A percentile compares a stretch with the other conserved stretches of the same genome.
These are phyloP conservation scores for Rhynchosporium graminicola DNA, from an alignment of 2,329 filamentous ascomycete species.

Conservation along the genomic window DNA sequence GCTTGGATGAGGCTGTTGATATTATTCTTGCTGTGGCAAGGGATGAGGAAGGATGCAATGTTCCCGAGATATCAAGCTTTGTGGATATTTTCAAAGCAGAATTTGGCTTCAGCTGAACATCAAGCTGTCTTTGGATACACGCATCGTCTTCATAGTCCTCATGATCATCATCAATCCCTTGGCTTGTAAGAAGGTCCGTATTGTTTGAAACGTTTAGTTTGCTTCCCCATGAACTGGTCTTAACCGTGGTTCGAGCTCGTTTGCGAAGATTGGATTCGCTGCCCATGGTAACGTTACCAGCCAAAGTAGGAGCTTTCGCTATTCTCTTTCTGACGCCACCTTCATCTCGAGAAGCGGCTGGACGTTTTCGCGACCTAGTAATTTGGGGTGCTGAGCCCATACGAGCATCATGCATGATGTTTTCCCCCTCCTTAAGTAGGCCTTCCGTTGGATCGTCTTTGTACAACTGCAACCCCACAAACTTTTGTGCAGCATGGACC, in stretches of 20 bases:
- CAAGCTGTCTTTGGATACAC: neutral
- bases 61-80: constrained; percentile 30
- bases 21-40: constrained; percentile 50
- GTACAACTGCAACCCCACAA: constrained; percentile 45
- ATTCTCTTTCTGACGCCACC: constrained; percentile 19
- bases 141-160: constrained; percentile 1
- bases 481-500: constrained; percentile 54
- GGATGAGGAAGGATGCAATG: constrained; percentile 26
- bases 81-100: constrained; percentile 28
- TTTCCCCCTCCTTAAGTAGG: constrained; percentile 32
- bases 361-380: constrained; percentile 12
- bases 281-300: constrained; percentile 32
- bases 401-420: constrained; percentile 20
- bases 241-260: constrained; percentile 13
- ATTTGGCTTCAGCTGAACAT: constrained; percentile 19
- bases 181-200: neutral
- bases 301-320: constrained; percentile 24
- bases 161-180: neutral
- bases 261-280: constrained; percentile 27
- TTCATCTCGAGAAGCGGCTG: constrained; percentile 9
- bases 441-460: constrained; percentile 30
- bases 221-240: neutral
- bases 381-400: constrained; percentile 2
- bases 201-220: neutral
- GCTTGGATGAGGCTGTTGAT: constrained; percentile 83